Evolutionary conservation across 129 eudicot genomes (phyloP).

Genomic region (Mikania micrantha): DNA sequence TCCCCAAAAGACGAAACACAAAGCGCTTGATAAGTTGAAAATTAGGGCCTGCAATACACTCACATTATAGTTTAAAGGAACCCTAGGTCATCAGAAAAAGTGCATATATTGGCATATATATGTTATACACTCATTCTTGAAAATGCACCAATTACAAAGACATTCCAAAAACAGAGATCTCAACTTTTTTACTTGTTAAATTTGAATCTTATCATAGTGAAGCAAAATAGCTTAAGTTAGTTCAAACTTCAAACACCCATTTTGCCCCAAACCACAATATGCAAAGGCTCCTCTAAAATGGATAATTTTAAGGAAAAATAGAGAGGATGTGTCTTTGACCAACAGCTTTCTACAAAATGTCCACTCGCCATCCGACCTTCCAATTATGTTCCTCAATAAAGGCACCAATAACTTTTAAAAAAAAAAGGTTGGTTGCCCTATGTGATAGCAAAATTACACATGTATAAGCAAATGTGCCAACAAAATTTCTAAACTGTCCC

Average conservation of each 20-base stretch:
- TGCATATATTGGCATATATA: background rate
- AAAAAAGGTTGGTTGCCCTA: too few relatives aligned
- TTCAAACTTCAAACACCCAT: background rate
- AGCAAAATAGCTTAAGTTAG: background rate
- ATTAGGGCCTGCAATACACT: background rate
- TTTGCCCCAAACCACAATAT: constrained; percentile 1
- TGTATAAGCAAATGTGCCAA: too few relatives aligned
- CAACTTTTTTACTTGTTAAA: constrained; percentile 5
- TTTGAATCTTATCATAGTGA: background rate
- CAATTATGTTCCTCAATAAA: too few relatives aligned
- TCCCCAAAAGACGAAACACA: background rate
- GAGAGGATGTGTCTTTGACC: too few relatives aligned
- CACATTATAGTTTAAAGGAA: background rate
- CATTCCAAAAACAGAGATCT: constrained; percentile 1
- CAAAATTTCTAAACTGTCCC: too few relatives aligned
- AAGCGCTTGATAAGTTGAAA: background rate
- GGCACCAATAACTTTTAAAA: too few relatives aligned
- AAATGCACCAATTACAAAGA: constrained; percentile 1
- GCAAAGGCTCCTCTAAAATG: background rate
- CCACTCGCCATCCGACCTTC: too few relatives aligned
- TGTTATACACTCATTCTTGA: background rate
- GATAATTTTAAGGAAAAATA: too few relatives aligned
- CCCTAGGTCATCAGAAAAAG: constrained; percentile 1
- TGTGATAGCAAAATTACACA: too few relatives aligned
- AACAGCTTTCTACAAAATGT: too few relatives aligned